phyloP scores from a whole-genome alignment of 305 asterid species.

The Salvia sclarea region DNA sequence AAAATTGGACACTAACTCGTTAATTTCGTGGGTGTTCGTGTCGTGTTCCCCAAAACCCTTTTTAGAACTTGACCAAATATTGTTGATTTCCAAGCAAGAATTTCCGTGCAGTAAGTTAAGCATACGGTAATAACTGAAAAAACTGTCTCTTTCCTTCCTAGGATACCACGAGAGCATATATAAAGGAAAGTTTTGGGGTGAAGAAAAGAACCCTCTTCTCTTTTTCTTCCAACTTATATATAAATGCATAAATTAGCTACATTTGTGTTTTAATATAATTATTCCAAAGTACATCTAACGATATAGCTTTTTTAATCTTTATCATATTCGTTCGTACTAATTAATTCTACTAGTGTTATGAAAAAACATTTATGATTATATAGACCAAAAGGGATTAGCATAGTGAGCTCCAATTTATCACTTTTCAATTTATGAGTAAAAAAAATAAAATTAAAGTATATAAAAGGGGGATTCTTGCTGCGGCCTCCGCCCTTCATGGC shows the following conservation, averaged over 20 bases:
- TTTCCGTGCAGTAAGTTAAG: slow-evolving; percentile 2
- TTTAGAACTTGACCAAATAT: background rate
- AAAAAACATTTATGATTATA: slow-evolving; percentile 32
- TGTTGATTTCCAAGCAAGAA: background rate
- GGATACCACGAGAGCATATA: slow-evolving; percentile 45
- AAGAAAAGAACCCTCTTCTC: slow-evolving; percentile 29
- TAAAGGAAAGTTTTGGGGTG: slow-evolving; percentile 34
- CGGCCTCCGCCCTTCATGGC: slow-evolving; percentile 46
- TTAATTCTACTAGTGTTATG: slow-evolving; percentile 10
- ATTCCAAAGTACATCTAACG: slow-evolving; percentile 38
- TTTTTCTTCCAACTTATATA: slow-evolving; percentile 4
- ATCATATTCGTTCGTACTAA: slow-evolving; percentile 34
- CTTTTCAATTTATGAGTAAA: slow-evolving; percentile 38
- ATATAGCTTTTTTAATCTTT: slow-evolving; percentile 39
- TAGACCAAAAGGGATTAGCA: slow-evolving; percentile 22
- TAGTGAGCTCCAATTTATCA: slow-evolving; percentile 26
- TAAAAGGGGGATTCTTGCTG: slow-evolving; percentile 41
- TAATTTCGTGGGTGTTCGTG: too few relatives aligned
- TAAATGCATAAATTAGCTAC: background rate
- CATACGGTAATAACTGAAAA: slow-evolving; percentile 32
- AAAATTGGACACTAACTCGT: background rate
- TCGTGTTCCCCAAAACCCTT: too few relatives aligned
- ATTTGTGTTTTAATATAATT: slow-evolving; percentile 3
- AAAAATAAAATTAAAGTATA: too few relatives aligned
- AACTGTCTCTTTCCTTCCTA: slow-evolving; percentile 42